phyloP scores from a whole-genome alignment of 1,284 basidiomycete species.

The Cutaneotrichosporon cavernicola region DNA sequence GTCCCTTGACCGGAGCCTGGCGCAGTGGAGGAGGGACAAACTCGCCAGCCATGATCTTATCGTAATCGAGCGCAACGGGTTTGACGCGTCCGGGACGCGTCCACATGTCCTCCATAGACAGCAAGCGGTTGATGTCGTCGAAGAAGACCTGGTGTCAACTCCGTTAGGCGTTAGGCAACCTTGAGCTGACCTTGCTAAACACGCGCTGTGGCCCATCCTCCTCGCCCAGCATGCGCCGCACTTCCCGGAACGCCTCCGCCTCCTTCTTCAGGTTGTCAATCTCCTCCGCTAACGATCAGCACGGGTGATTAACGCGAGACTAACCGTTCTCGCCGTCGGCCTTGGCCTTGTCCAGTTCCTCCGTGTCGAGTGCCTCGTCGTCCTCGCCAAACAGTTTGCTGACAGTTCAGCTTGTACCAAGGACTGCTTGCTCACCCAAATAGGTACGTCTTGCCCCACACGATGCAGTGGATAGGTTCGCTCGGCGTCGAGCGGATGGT shows the following conservation, averaged over 20 bases:
- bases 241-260: slow-evolving; percentile 78
- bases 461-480: slow-evolving; percentile 97
- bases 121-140: slow-evolving; percentile 79
- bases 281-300: slow-evolving; percentile 67
- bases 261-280: slow-evolving; percentile 86
- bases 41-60: slow-evolving; percentile 63
- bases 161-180: too few relatives aligned
- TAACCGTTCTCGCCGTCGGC: slow-evolving; percentile 69
- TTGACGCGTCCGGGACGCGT: slow-evolving; percentile 66
- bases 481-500: slow-evolving; percentile 97
- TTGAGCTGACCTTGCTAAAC: slow-evolving; percentile 73
- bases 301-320: slow-evolving; percentile 41
- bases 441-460: slow-evolving; percentile 99
- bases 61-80: slow-evolving; percentile 79
- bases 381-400: slow-evolving; percentile 95
- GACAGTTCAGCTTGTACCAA: slow-evolving; percentile 13
- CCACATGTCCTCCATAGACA: slow-evolving; percentile 99
- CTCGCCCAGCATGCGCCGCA: slow-evolving; percentile 59
- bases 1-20: slow-evolving; percentile 26
- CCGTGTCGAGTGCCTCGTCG: slow-evolving; percentile 58
- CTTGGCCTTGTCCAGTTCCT: slow-evolving; percentile 57
- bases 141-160: slow-evolving; percentile 69
- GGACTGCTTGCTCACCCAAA: slow-evolving; percentile 64
- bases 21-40: slow-evolving; percentile 58
- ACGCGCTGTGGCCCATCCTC: slow-evolving; percentile 66